Base-by-base conservation (phyloP, 2,329 filamentous ascomycete genomes). In the Arachnomyces sp. region DNA sequence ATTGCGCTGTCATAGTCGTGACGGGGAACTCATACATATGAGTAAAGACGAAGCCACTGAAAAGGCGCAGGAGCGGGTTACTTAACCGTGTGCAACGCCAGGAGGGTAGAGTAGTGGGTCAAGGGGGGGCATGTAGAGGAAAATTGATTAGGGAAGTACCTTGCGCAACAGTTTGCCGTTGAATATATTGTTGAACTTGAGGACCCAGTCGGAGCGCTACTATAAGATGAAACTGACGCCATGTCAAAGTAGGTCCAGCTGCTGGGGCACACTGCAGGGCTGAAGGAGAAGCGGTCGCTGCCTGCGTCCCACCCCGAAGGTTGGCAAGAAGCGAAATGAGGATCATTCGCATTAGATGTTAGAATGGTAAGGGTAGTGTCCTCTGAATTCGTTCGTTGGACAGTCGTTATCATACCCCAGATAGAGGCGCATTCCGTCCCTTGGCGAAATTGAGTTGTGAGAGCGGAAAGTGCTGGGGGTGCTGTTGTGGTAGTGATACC, bases 181-280 rank as follows among this genome's bases (percentile, higher is more conserved):
- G 20, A 29, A n/a, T 37, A 28, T 25, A 9, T 25, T 25, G 20
- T 25, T 9, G 20, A 25, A 25, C 20, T 25, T n/a, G n/a, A n/a
- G n/a, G n/a, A n/a, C n/a, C n/a, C n/a, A n/a, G n/a, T n/a, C n/a
- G n/a, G n/a, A n/a, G n/a, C n/a, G n/a, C 20, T 25, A 25, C 20
- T 25, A 9, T 25, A 25, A n/a, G n/a, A n/a, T n/a, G 14, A 17
- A 6, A 3, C 12, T 36, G 12, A 25, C 20, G 5, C 20, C 20
- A 37, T 6, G 11, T 12, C 8, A 16, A 28, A 28, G 20, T 37
- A 37, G 5, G 17, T 28, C 35, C 35, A 37, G n/a, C n/a, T 14
- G 13, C 35, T 37, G 35, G 35, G 35, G 16, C 35, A 37, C 35
- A 37, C 35, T 8, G 35, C 35, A 5, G 35, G 35, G 20, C 35